Conservation (phyloP, 352 stramenopile species). For the Phytophthora colocasiae region DNA sequence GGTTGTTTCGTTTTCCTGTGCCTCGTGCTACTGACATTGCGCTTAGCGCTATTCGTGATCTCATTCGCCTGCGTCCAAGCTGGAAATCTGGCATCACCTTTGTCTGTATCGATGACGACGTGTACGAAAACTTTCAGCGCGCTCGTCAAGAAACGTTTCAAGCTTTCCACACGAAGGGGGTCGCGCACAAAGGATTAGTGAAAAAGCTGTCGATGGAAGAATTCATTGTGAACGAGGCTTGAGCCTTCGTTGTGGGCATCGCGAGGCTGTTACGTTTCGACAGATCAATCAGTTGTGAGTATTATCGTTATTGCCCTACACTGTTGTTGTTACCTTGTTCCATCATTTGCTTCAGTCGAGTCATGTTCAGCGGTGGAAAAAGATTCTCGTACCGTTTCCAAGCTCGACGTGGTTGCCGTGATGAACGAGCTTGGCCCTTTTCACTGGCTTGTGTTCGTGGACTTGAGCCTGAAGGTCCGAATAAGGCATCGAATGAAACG, state of each 20-base stretch:
- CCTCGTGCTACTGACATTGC: slow-evolving; percentile 45
- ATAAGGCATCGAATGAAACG: slow-evolving; percentile 30
- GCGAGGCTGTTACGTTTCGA: too few relatives aligned
- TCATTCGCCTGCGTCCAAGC: slow-evolving; percentile 37
- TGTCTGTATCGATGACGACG: slow-evolving; percentile 57
- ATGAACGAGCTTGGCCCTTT: slow-evolving; percentile 4
- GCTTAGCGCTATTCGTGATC: slow-evolving; percentile 49
- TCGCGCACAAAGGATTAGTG: slow-evolving; percentile 26
- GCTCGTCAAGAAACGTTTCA: slow-evolving; percentile 23
- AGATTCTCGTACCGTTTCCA: slow-evolving; percentile 57
- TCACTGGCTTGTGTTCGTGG: slow-evolving; percentile 3
- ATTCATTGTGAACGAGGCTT: not conserved
- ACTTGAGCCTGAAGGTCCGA: slow-evolving; percentile 18
- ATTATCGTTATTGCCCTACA: not conserved
- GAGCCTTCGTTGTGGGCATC: not conserved
- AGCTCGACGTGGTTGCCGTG: slow-evolving; percentile 22
- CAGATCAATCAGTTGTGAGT: too few relatives aligned
- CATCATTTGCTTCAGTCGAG: slow-evolving; percentile 44
- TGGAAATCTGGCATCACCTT: slow-evolving; percentile 58
- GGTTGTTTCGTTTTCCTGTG: slow-evolving; percentile 42
- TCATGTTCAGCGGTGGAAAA: slow-evolving; percentile 53
- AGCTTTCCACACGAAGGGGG: slow-evolving; percentile 22
- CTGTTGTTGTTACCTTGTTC: slow-evolving; percentile 26
- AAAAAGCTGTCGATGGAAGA: slow-evolving; percentile 7
- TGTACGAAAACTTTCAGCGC: slow-evolving; percentile 41